phyloP scores from a whole-genome alignment of 306 rosid genomes.

The Potentilla sterilis region DNA sequence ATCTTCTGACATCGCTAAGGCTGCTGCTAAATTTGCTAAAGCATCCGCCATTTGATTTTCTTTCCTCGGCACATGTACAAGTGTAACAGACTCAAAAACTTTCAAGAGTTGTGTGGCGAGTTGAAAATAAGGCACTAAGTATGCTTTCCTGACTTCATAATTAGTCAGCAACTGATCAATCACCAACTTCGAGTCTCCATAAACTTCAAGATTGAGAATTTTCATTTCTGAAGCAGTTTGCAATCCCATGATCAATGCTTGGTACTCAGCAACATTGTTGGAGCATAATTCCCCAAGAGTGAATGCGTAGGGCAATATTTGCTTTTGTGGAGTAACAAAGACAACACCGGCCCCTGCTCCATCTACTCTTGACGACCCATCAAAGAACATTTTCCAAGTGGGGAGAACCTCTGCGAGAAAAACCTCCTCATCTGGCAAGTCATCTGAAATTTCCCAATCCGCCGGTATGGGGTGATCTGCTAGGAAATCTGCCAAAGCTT shows the following conservation, averaged over 20 bases:
- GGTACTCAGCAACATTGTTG: neutral
- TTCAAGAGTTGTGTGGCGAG: neutral
- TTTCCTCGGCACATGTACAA: fast-evolving
- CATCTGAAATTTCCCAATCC: too few relatives aligned
- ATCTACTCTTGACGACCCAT: too few relatives aligned
- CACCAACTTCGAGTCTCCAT: neutral
- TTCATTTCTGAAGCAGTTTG: neutral
- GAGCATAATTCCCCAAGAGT: neutral
- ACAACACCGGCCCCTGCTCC: too few relatives aligned
- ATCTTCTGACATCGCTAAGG: neutral
- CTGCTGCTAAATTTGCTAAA: neutral
- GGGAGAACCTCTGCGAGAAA: too few relatives aligned
- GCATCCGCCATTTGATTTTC: too few relatives aligned
- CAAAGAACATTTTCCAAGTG: too few relatives aligned
- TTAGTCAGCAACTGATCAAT: too few relatives aligned
- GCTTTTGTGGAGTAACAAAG: too few relatives aligned
- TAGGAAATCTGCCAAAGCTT: too few relatives aligned
- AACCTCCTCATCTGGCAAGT: too few relatives aligned
- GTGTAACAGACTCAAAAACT: neutral
- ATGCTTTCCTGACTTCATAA: neutral
- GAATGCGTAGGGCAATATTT: neutral
- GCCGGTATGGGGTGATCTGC: too few relatives aligned
- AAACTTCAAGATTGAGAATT: neutral
- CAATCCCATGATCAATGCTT: neutral
- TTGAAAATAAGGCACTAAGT: neutral